phyloP scores from a whole-genome alignment of 176 grass and related monocot genomes.

The Juncus effusus region DNA sequence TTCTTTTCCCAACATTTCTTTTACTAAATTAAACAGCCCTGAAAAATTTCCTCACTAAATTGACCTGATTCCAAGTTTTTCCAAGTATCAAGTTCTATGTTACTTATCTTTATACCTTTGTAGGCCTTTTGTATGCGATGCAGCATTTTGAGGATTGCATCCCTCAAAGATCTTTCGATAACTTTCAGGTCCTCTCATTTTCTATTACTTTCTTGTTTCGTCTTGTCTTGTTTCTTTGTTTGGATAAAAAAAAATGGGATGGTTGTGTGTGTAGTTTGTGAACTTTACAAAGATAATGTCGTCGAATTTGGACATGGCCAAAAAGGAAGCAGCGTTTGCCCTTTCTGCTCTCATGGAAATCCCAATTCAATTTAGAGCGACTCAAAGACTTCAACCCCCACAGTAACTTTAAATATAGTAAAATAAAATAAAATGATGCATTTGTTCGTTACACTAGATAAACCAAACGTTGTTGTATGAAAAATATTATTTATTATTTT shows the following conservation, averaged over 20 bases:
- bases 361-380: slow-evolving; percentile 83
- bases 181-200: slow-evolving; percentile 73
- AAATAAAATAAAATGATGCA: too few relatives aligned
- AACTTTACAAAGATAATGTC: slow-evolving; percentile 94
- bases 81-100: too few relatives aligned
- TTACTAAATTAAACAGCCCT: too few relatives aligned
- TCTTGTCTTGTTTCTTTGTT: too few relatives aligned
- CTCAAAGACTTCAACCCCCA: slow-evolving; percentile 49
- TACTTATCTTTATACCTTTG: too few relatives aligned
- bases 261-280: slow-evolving; percentile 59
- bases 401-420: slow-evolving; percentile 57
- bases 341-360: slow-evolving; percentile 98
- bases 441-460: too few relatives aligned
- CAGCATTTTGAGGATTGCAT: slow-evolving; percentile 88
- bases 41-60: too few relatives aligned
- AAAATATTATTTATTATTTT: too few relatives aligned
- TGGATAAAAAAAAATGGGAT: slow-evolving; percentile 10
- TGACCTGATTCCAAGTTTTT: too few relatives aligned
- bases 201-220: not conserved
- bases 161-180: slow-evolving; percentile 84
- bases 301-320: slow-evolving; percentile 53
- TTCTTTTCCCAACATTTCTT: too few relatives aligned
- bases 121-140: slow-evolving; percentile 95
- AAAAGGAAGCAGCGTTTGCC: slow-evolving; percentile 87
- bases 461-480: too few relatives aligned